phyloP scores from a whole-genome alignment of 176 grass and related monocot genomes.

The Carex myosuroides region DNA sequence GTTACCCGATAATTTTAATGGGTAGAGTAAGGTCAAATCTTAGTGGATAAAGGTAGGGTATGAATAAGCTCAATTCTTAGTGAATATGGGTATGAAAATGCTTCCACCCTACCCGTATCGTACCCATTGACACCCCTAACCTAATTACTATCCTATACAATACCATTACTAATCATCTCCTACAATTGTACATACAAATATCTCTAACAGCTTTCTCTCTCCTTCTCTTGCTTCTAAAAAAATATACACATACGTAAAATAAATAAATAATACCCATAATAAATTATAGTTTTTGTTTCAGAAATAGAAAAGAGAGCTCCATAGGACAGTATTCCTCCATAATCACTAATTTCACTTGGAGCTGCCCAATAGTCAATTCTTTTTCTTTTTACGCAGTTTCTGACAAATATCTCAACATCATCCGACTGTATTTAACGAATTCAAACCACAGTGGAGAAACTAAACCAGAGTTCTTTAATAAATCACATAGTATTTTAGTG shows the following conservation, averaged over 20 bases:
- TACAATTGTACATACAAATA: no score
- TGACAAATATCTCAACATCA: not conserved
- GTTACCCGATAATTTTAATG: no score
- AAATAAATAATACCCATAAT: not conserved
- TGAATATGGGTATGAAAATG: no score
- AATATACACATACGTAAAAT: not conserved
- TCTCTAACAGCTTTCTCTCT: not conserved
- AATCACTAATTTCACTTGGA: no score
- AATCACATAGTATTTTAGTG: not conserved
- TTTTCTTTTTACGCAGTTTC: not conserved
- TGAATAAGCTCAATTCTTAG: no score
- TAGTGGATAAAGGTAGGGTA: no score
- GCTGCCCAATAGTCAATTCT: not conserved
- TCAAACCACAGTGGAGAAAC: not conserved
- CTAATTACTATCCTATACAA: no score
- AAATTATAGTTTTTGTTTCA: not conserved
- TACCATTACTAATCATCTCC: no score
- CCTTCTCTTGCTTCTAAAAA: not conserved
- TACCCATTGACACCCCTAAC: no score
- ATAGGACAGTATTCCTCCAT: not conserved
- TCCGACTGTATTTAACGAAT: not conserved
- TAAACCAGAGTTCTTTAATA: not conserved
- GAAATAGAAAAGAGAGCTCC: not conserved
- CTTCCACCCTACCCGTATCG: no score
- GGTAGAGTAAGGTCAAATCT: no score